Base-by-base conservation (phyloP, 345 rosid genomes). In the Pugionium dolabratum region DNA sequence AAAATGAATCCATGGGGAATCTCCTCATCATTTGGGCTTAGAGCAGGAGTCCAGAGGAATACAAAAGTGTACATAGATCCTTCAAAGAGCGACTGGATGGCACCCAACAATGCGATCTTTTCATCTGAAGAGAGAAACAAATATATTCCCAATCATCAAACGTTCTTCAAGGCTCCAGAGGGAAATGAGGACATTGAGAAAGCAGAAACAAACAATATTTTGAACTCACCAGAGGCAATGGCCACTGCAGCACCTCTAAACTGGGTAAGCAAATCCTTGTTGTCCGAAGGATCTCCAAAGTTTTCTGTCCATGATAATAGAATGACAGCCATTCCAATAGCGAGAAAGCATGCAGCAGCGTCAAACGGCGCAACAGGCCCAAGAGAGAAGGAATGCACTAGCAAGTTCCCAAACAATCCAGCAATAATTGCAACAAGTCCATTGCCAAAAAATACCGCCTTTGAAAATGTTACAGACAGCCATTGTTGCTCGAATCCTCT, bases 11-110 rank as follows among this genome's bases (percentile, higher is more conserved):
- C 98, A 59, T 93, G 97, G 65, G 98, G 98, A 76, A 93, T 90
- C 0, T 93, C 94, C 80, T 93, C 96, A 2, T 82, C 90, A 39
- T 81, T 86, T 35, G 98, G 96, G 79, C 97, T 88, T 69, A 93
- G 77, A 45, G 97, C 94, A 70, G 97, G 97, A 59, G 98, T 90
- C 98, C 98, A 93, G 6, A 93, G 91, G 83, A 93, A 93, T 43
- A 93, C 98, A 61, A 93, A 93, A 74, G 98, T 93, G 72, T 93
- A 93, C 98, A 93, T 93, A 29, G 98, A 93, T 75, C 98, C 98
- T 79, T 93, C 98, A 78, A 93, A 93, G 55, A 93, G 82, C 28
- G 98, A 93, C 81, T 93, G 98, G 45, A 93, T 93, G 34, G 98
- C 98, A 58, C 98, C 98, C 80, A 93, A 79, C 59, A 93, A 75